Conservation (phyloP, 2,329 filamentous ascomycete genomes). For the Pyrenochaeta sp. region DNA sequence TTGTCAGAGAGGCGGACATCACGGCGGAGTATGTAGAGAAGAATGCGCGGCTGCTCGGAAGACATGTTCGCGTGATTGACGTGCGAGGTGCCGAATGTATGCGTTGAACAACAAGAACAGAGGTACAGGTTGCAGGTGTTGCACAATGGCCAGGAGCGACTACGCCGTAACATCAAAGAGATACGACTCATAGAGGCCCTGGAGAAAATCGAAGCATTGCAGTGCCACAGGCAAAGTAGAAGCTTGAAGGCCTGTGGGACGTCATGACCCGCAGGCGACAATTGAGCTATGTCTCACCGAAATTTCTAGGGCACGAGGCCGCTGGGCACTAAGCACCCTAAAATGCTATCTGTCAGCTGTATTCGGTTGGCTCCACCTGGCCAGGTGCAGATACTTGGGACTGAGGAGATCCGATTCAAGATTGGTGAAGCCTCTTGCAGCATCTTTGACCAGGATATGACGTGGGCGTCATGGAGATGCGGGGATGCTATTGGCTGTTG, state of each 20-base stretch:
- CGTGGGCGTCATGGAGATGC: conserved; percentile 22
- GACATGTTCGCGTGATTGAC: conserved; percentile 30
- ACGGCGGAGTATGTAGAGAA: conserved; percentile 76
- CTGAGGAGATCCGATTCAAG: conserved; percentile 37
- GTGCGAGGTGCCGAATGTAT: conserved; percentile 17
- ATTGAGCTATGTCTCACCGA: conserved; percentile 26
- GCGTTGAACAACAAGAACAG: conserved; percentile 34
- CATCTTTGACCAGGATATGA: conserved; percentile 27
- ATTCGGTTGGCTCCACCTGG: conserved; percentile 26
- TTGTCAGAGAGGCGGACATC: conserved; percentile 80
- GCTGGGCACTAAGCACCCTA: conserved; percentile 29
- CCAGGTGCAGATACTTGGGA: conserved; percentile 30
- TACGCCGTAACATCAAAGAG: conserved; percentile 43
- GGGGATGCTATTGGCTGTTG: conserved; percentile 24
- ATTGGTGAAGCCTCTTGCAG: conserved; percentile 31
- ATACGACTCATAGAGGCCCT: conserved; percentile 19
- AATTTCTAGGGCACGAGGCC: conserved; percentile 30
- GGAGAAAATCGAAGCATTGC: conserved; percentile 26
- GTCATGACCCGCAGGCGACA: conserved; percentile 33
- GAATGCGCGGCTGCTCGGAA: conserved; percentile 52
- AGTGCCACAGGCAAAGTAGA: conserved; percentile 24
- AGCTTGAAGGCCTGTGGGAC: conserved; percentile 21
- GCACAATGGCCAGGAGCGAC: conserved; percentile 41
- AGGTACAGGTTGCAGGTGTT: conserved; percentile 35
- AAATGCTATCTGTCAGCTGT: conserved; percentile 37